Percentiles rank a stretch among this genome's conserved stretches.
phyloP scores from a whole-genome alignment of 306 rosid species.

The Cyamopsis tetragonoloba region DNA sequence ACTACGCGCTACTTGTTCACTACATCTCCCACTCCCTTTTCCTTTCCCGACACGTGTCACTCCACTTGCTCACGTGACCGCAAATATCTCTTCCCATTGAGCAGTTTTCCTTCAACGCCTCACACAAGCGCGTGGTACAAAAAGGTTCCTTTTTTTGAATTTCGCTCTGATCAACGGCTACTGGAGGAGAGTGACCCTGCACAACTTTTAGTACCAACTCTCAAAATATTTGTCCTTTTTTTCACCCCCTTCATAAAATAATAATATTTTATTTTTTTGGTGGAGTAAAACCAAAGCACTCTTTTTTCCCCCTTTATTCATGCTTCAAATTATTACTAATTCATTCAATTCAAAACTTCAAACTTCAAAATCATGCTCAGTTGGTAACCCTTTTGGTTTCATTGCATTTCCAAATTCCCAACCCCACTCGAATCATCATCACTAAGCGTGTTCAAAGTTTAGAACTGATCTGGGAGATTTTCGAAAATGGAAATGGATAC shows the following conservation, averaged over 20 bases:
- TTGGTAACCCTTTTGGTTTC: slow-evolving; percentile 21
- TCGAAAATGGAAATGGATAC: slow-evolving; percentile 42
- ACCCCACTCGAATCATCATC: slow-evolving; percentile 15
- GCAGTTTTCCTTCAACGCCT: slow-evolving; percentile 2
- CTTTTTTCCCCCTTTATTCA: slow-evolving; percentile 27
- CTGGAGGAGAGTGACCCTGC: slow-evolving; percentile 33
- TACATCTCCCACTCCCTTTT: not conserved
- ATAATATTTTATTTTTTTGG: too few species aligned
- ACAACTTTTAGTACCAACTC: slow-evolving; percentile 26
- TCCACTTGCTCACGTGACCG: not conserved
- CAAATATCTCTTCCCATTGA: not conserved
- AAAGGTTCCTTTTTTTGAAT: slow-evolving; percentile 13
- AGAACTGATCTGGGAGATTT: slow-evolving; percentile 5
- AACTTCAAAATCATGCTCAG: slow-evolving; percentile 18
- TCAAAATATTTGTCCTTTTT: slow-evolving; percentile 43
- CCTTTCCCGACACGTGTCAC: not conserved
- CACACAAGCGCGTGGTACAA: slow-evolving; percentile 7
- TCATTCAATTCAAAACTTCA: slow-evolving; percentile 6
- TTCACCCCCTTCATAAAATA: slow-evolving; percentile 23
- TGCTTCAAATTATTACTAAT: slow-evolving; percentile 37
- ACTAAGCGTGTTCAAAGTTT: slow-evolving; percentile 26
- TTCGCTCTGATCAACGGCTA: slow-evolving; percentile 37
- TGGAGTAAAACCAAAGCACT: slow-evolving; percentile 26
- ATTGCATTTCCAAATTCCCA: slow-evolving; percentile 29
- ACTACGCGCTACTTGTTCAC: not conserved